Base-by-base conservation (phyloP, 495 filamentous ascomycete genomes). In the Penicillium alfredii region DNA sequence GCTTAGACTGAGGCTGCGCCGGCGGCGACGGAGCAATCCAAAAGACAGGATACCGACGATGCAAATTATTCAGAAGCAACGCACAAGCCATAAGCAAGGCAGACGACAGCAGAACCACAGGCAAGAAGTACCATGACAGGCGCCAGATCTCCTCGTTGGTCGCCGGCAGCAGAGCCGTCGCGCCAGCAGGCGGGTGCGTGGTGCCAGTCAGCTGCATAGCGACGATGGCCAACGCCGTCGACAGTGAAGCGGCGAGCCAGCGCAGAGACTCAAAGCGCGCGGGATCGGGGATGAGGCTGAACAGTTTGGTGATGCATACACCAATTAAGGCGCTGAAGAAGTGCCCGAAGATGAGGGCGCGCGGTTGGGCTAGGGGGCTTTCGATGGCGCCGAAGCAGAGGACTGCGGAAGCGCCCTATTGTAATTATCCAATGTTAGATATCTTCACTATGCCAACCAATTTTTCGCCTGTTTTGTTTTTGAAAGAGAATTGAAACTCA, bases 141-240 rank as follows among this genome's bases (percentile, higher is more conserved):
- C 50, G 46, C 21, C 66, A 69, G 1, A 82, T 62, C 1, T 61
- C 56, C 1, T 71, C 49, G 28, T 80, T 70, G 0, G 77, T 67
- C 1, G 80, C 81, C 0, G 84, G 82, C 17, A 92, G 65, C 8
- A 94, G 51, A 1, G 86, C 87, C 3, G 84, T 89, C 1, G 87
- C 87, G 8, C 87, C 87, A 0, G 84, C 87, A 2, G 87, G 87
- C 5, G 87, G 87, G 47, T 94, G 82, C 0, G 86, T 71, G 0
- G 85, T 89, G 5, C 77, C 76, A 0, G 84, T 88, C 10, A 84
- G 36, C 2, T 73, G 72, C 87, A 93, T 94, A 12, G 78, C 47
- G 0, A 78, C 68, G 6, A 80, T 81, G 0, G 85, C 69, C 9
- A 68, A 42, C 0, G 79, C 81, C 14, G 79, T 82, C 4, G 80